A percentile compares a stretch with the other conserved stretches of the same genome.
Conservation (phyloP, 805 yeast species). For the Candida morakotiae region DNA sequence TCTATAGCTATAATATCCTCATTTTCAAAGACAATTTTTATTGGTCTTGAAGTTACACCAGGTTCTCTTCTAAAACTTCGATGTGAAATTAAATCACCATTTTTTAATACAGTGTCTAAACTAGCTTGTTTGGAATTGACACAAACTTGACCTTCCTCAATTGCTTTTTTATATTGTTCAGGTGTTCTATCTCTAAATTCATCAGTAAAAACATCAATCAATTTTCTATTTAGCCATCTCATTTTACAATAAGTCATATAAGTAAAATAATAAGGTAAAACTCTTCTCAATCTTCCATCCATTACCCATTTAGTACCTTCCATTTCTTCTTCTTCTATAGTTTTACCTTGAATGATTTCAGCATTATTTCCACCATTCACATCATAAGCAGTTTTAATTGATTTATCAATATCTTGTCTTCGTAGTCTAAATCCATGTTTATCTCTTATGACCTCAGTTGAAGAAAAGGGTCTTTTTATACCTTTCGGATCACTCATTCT, state of each 20-base stretch:
- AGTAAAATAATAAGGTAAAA: constrained; percentile 83
- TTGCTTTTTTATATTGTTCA: constrained; percentile 54
- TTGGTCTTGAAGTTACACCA: constrained; percentile 57
- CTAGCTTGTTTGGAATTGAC: constrained; percentile 65
- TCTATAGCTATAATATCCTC: constrained; percentile 78
- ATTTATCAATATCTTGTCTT: constrained; percentile 42
- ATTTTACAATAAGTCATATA: constrained; percentile 87
- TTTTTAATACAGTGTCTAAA: constrained; percentile 60
- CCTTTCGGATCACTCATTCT: constrained; percentile 4
- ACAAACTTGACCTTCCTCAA: constrained; percentile 62
- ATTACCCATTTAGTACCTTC: constrained; percentile 55
- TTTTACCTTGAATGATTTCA: constrained; percentile 21
- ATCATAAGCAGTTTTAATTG: constrained; percentile 36
- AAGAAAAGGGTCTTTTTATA: constrained; percentile 13
- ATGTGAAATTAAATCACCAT: constrained; percentile 83
- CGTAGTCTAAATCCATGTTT: constrained; percentile 45
- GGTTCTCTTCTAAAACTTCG: constrained; percentile 89
- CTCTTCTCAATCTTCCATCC: constrained; percentile 62
- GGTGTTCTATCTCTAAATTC: constrained; percentile 83
- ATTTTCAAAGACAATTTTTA: constrained; percentile 68
- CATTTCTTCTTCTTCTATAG: constrained; percentile 51
- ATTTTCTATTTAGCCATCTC: constrained; percentile 84
- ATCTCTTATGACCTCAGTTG: constrained; percentile 28
- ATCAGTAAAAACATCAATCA: constrained; percentile 73
- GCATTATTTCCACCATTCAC: constrained; percentile 32